Percentiles rank a stretch among this genome's conserved stretches.
These are phyloP conservation scores for Phytophthora uliginosa DNA, from an alignment of 352 stramenopile genomes.

Conservation along the genomic window DNA sequence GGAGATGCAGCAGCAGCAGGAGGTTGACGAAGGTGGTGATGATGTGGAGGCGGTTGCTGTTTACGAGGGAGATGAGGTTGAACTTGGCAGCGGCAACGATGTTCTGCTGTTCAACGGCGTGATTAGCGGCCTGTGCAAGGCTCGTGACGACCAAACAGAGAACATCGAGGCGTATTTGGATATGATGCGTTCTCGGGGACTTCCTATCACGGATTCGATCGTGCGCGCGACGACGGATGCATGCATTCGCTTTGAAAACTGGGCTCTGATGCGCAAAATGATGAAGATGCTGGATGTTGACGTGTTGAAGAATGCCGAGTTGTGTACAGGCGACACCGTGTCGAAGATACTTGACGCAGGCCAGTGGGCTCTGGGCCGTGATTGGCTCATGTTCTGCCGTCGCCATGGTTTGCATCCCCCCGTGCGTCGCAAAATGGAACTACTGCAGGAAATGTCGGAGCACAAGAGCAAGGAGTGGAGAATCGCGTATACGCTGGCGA, in stretches of 20 bases:
- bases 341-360: constrained; percentile 81
- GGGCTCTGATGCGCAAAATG: constrained; percentile 59
- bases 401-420: constrained; percentile 59
- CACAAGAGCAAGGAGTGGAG: constrained; percentile 66
- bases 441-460: constrained; percentile 50
- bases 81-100: constrained; percentile 40
- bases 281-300: constrained; percentile 59
- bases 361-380: constrained; percentile 57
- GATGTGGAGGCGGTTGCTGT: constrained; percentile 38
- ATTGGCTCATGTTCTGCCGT: constrained; percentile 70
- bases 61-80: constrained; percentile 37
- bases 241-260: constrained; percentile 76
- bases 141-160: constrained; percentile 70
- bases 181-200: constrained; percentile 54
- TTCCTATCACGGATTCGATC: constrained; percentile 81
- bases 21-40: constrained; percentile 37
- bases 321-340: constrained; percentile 79
- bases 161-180: constrained; percentile 74
- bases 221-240: constrained; percentile 78
- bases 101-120: constrained; percentile 80
- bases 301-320: constrained; percentile 60
- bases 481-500: constrained; percentile 78
- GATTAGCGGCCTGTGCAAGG: constrained; percentile 85
- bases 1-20: constrained; percentile 32
- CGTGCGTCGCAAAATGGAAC: constrained; percentile 74